Evolutionary conservation across 495 filamentous ascomycete species (phyloP), one percentile per base, ranked within the genome.

Genomic region (Penicillium desertorum): DNA sequence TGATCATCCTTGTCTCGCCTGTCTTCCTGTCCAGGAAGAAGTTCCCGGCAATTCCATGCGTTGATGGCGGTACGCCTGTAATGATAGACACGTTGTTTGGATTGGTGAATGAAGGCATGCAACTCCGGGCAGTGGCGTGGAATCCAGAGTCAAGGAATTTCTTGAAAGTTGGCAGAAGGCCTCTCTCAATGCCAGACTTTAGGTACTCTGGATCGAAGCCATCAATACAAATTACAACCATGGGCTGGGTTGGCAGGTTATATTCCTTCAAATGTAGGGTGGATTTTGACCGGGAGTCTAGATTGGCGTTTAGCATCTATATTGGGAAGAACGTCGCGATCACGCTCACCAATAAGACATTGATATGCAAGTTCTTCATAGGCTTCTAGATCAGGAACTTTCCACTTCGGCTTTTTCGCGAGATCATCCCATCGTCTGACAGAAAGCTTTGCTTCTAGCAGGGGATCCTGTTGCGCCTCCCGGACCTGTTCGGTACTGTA

Each of bases 371-470:
- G 50, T 8, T 65, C 62, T 44, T 62, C 54, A 34, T 69, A 69
- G 14, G 49, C 59, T n/a, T 64, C 56, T 10, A 69, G 50, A 0
- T 39, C 54, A 58, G 67, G 60, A 0, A 70, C 66, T 27, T 59
- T 58, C 41, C 64, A 58, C 5, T 65, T 62, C 10, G 67, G 62
- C 4, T 66, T 54, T 50, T 76, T 77, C n/a, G 73, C 71, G 4
- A 54, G 34, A 55, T 77, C 74, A 61, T 76, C 74, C 69, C 73
- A 77, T 48, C 65, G 62, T 41, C 72, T 63, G 19, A 77, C 62
- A 12, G 60, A 60, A 23, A 71, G 65, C 58, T 72, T 76, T 19
- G 66, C 70, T 8, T 62, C 64, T 6, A 69, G 65, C 58, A 70
- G 63, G 4, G 68, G 62, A 44, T 73, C 70, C 54, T 65, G 54